A percentile compares a stretch with the other conserved stretches of the same genome.
phyloP scores from a whole-genome alignment of 495 filamentous ascomycete species.

The Penicillium paxilli region DNA sequence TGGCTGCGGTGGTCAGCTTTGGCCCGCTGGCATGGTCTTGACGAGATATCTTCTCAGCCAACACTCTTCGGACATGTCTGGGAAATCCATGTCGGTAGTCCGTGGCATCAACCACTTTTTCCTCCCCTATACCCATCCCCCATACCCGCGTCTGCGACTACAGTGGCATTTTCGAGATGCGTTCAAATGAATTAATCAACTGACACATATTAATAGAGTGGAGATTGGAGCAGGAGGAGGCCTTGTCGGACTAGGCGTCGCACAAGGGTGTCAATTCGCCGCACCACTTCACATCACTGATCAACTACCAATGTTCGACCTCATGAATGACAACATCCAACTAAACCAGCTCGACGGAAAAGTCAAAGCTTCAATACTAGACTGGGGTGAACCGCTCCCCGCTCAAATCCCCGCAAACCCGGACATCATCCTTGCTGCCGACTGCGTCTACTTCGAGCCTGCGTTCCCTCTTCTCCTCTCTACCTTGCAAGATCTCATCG shows the following conservation, averaged over 20 bases:
- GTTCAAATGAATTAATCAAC: background rate
- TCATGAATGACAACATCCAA: slow-evolving; percentile 81
- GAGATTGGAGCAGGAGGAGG: slow-evolving; percentile 93
- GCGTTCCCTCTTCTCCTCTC: slow-evolving; percentile 83
- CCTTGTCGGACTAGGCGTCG: slow-evolving; percentile 63
- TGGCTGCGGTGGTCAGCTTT: slow-evolving; percentile 89
- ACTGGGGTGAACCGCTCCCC: slow-evolving; percentile 64
- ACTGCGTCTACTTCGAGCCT: slow-evolving; percentile 97
- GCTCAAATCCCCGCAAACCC: slow-evolving; percentile 46
- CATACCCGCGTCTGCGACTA: no score
- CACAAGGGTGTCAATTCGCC: slow-evolving; percentile 35
- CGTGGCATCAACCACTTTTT: background rate
- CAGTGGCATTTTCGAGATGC: slow-evolving; percentile 8
- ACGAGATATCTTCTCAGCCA: slow-evolving; percentile 78
- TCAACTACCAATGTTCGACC: slow-evolving; percentile 74
- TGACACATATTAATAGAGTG: slow-evolving; percentile 53
- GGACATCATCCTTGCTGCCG: slow-evolving; percentile 84
- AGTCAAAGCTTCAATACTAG: slow-evolving; percentile 63
- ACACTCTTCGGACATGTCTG: slow-evolving; percentile 57
- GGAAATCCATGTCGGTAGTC: slow-evolving; percentile 71
- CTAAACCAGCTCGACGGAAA: slow-evolving; percentile 69
- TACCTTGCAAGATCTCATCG: slow-evolving; percentile 68
- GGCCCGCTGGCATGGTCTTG: slow-evolving; percentile 90
- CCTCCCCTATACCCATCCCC: slow-evolving; percentile 3
- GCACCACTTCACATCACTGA: slow-evolving; percentile 75